Percentiles rank a stretch among this genome's conserved stretches.
phyloP scores from a whole-genome alignment of 495 filamentous ascomycete genomes.

The Arthonia radiata region DNA sequence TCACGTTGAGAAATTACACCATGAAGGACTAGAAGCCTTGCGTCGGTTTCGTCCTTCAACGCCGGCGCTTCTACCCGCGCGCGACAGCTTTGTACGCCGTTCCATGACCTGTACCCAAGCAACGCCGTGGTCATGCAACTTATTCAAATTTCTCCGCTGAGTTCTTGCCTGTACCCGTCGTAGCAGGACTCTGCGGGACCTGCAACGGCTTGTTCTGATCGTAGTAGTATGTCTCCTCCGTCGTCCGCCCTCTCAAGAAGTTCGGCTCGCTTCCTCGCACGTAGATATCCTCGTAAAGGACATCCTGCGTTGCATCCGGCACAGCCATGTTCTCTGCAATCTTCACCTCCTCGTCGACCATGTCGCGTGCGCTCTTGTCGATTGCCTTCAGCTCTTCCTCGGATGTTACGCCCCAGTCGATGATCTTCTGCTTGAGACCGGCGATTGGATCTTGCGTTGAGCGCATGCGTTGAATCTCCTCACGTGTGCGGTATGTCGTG shows the following conservation, averaged over 20 bases:
- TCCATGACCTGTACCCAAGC: no score
- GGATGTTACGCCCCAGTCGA: conserved; percentile 75
- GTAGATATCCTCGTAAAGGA: conserved; percentile 93
- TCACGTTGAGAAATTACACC: no score
- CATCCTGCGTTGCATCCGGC: conserved; percentile 52
- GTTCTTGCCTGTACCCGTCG: background rate
- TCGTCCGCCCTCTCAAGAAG: conserved; percentile 70
- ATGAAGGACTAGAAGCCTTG: no score
- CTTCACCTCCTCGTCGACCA: conserved; percentile 76
- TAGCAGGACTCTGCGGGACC: conserved; percentile 1
- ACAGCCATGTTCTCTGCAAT: conserved; percentile 63
- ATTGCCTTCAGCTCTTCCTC: conserved; percentile 95
- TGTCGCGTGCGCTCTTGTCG: conserved; percentile 68
- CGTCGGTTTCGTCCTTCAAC: no score
- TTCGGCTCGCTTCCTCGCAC: conserved; percentile 72
- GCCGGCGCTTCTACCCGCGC: no score
- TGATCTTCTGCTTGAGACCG: conserved; percentile 81
- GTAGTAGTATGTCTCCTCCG: conserved; percentile 85
- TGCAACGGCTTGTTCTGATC: conserved; percentile 16
- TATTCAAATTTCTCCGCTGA: background rate
- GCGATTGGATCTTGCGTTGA: conserved; percentile 95
- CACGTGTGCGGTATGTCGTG: conserved; percentile 95
- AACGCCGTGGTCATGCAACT: background rate
- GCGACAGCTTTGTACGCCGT: no score
- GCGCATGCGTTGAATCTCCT: conserved; percentile 98